Base-by-base conservation (phyloP, 164 flowering plant species). In the Magnolia changhungtana region DNA sequence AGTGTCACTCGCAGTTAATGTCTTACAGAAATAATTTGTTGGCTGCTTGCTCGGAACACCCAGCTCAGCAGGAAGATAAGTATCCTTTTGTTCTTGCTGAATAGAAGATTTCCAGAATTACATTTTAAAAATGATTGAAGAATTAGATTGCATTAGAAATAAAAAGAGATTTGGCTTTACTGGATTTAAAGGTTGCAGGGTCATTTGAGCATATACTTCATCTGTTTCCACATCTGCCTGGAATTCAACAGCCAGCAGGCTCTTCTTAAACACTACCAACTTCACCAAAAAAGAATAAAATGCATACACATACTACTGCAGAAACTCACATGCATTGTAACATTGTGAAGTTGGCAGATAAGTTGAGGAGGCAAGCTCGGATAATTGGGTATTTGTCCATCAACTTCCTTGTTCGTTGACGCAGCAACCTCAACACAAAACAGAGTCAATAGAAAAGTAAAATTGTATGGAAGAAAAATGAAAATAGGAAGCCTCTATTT, bases 191-290 rank as follows among this genome's bases (percentile, higher is more conserved):
- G 97, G 97, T 84, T 93, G 97, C 82, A 93, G 78, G 29, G 95
- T 93, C 95, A 93, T 91, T 73, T 92, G 95, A 8, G 95, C 95
- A 88, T 92, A 92, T 7, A 92, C 95, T 86, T 92, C 97, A 86
- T 92, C 97, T 3, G 97, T 92, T 74, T 92, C 97, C 51, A 88
- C 87, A 84, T 92, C 97, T 77, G 97, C 97, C 97, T 93, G 93
- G 82, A 86, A 81, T 79, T 72, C 51, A 75, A 74, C 7, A 76
- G 37, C 55, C 27, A 66, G 50, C 11, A 45, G 45, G 72, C 50
- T 37, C 24, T 18, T 52, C 59, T 45, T 31, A 69, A 68, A 7
- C 51, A 23, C 51, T 64, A 31, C 76, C 14, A 2, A 67, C 19
- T 50, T 55, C 45, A 58, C 13, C 6, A 24, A 49, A 72, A 78